Base-by-base conservation (phyloP, 352 stramenopile genomes). In the Elongisporangium prolatum region DNA sequence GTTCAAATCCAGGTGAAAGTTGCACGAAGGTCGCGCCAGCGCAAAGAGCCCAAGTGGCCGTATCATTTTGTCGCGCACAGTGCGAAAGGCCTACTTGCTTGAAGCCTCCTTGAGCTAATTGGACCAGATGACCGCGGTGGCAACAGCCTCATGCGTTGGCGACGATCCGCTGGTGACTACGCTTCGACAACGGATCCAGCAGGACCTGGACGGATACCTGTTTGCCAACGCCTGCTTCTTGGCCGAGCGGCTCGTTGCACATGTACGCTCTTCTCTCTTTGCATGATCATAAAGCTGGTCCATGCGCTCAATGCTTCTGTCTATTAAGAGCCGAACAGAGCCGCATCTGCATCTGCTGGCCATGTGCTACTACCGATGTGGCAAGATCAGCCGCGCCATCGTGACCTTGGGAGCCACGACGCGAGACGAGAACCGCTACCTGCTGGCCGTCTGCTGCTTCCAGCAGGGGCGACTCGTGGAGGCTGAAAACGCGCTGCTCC, bases 401-500 rank as follows among this genome's bases (percentile, higher is more conserved):
- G 71, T 81, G 13, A 77, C 91, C 21, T 71, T 95, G 20, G 72
- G 69, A 3, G 73, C 67, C 16, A 67, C 71, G 18, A 69, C 54
- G 25, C 57, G 60, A 6, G 54, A 66, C 6, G 67, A 84, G 57
- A 93, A 95, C 47, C 81, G 73, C 5, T 89, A 85, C 56, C 60
- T 91, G 52, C 62, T 94, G 57, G 79, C 80, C 0, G 53, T 72
- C 5, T 95, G 86, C 68, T 93, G 74, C 69, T 84, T 93, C 60
- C 67, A 93, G 55, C 76, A 80, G n/a, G 72, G 72, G 3, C 73
- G 78, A 44, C 60, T 92, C 37, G 67, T 75, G 0, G 91, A 98
- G 56, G 95, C 95, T 0, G 96, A 98, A 82, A 92, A 93, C 57
- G 91, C 89, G 37, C 69, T 99, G 24, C 62, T 97, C 3, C 66